Percentiles rank a stretch among this genome's conserved stretches.
Conservation (phyloP, 768 basidiomycete genomes). For the Cubamyces sp. region DNA sequence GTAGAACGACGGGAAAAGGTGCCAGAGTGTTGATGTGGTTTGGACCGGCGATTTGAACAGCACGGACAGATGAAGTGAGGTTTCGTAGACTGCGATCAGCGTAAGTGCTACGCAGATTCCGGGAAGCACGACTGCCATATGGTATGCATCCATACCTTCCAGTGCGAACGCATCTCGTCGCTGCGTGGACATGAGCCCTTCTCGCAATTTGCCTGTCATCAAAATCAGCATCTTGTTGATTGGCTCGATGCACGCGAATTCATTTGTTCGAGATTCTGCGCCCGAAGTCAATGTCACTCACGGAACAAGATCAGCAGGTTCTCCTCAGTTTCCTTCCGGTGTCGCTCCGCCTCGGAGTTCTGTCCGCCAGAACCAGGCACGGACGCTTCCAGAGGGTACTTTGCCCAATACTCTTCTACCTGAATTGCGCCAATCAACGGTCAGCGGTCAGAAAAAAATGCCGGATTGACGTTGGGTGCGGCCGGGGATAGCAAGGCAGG, state of each 20-base stretch:
- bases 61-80: constrained; percentile 65
- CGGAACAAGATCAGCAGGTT: constrained; percentile 77
- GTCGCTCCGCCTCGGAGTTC: constrained; percentile 23
- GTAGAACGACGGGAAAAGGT: constrained; percentile 58
- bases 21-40: constrained; percentile 61
- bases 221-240: not conserved
- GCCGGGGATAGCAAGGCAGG: not conserved
- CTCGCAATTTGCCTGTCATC: constrained; percentile 69
- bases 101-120: constrained; percentile 2
- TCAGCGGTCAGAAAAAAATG: not conserved
- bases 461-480: not conserved
- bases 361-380: constrained; percentile 11
- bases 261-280: too few relatives aligned
- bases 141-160: constrained; percentile 54
- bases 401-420: constrained; percentile 53
- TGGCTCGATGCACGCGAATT: not conserved
- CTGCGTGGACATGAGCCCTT: constrained; percentile 66
- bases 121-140: not conserved
- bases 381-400: constrained; percentile 34
- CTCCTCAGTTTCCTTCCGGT: constrained; percentile 56
- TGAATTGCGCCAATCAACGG: constrained; percentile 30
- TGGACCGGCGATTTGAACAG: constrained; percentile 66
- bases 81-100: constrained; percentile 65
- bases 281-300: constrained; percentile 39
- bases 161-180: constrained; percentile 64